phyloP scores from a whole-genome alignment of 768 basidiomycete species.

The Sistotremastrum suecicum region DNA sequence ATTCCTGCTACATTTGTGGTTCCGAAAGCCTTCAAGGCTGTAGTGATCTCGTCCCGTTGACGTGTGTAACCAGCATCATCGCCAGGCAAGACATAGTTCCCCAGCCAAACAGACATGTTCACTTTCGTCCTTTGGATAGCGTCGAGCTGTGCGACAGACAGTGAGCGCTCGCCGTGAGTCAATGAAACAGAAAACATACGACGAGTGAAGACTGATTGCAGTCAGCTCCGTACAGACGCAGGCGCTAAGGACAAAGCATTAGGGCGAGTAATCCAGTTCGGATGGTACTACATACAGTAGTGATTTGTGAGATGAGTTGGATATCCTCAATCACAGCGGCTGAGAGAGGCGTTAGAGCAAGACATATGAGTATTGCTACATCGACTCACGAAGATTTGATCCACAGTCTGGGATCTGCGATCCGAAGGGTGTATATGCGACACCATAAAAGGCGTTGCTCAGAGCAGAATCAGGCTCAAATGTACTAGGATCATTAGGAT shows the following conservation, averaged over 20 bases:
- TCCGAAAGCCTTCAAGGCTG: slow-evolving; percentile 67
- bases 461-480: slow-evolving; percentile 60
- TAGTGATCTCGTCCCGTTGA: slow-evolving; percentile 54
- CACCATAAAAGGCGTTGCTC: slow-evolving; percentile 65
- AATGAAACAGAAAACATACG: slow-evolving; percentile 21
- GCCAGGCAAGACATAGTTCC: slow-evolving; percentile 47
- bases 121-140: slow-evolving; percentile 87
- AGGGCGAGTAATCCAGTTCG: too few species aligned
- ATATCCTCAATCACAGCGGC: slow-evolving; percentile 10
- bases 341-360: neutral
- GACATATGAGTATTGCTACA: neutral
- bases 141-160: slow-evolving; percentile 36
- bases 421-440: slow-evolving; percentile 75
- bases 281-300: too few species aligned
- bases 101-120: slow-evolving; percentile 67
- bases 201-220: slow-evolving; percentile 73
- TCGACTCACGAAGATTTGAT: slow-evolving; percentile 25
- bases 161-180: neutral
- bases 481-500: slow-evolving; percentile 59
- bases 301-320: neutral
- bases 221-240: slow-evolving; percentile 80
- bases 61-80: slow-evolving; percentile 59
- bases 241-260: slow-evolving; percentile 21
- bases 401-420: slow-evolving; percentile 63
- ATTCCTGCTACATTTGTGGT: slow-evolving; percentile 61